Evolutionary conservation across 768 basidiomycete genomes (phyloP).

Genomic region (Rhizopogon roseolus): DNA sequence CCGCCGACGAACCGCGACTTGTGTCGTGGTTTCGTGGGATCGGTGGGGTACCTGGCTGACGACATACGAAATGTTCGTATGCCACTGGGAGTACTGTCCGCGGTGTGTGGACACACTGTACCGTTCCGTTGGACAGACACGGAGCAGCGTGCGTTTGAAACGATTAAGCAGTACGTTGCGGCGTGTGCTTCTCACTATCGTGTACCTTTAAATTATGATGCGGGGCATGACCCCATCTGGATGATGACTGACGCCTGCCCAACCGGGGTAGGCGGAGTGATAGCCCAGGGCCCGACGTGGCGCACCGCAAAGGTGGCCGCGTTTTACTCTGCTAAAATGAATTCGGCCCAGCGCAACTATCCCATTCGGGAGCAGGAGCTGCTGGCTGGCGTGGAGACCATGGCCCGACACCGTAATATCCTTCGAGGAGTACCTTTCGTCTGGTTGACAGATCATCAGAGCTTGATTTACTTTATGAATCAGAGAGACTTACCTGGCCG

Average conservation of each 20-base stretch:
- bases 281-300: conserved; percentile 12
- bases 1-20: conserved; percentile 3
- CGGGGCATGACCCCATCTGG: conserved; percentile 1
- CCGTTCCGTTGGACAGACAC: conserved; percentile 10
- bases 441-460: conserved; percentile 25
- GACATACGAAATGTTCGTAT: background rate
- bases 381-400: conserved; percentile 30
- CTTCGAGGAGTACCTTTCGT: conserved; percentile 25
- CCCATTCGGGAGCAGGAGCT: conserved; percentile 35
- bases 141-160: conserved; percentile 16
- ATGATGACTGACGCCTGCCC: no score
- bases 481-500: conserved; percentile 29
- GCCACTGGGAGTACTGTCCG: background rate
- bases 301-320: conserved; percentile 20
- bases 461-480: conserved; percentile 21
- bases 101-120: conserved; percentile 1
- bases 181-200: conserved; percentile 11
- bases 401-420: conserved; percentile 24
- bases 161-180: conserved; percentile 3
- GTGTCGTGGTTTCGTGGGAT: background rate
- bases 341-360: conserved; percentile 29
- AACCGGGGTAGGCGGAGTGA: no score
- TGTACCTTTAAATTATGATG: conserved; percentile 6
- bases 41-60: background rate
- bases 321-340: conserved; percentile 26